Base-by-base conservation (phyloP, 495 filamentous ascomycete genomes). In the Umbilicaria muhlenbergii region DNA sequence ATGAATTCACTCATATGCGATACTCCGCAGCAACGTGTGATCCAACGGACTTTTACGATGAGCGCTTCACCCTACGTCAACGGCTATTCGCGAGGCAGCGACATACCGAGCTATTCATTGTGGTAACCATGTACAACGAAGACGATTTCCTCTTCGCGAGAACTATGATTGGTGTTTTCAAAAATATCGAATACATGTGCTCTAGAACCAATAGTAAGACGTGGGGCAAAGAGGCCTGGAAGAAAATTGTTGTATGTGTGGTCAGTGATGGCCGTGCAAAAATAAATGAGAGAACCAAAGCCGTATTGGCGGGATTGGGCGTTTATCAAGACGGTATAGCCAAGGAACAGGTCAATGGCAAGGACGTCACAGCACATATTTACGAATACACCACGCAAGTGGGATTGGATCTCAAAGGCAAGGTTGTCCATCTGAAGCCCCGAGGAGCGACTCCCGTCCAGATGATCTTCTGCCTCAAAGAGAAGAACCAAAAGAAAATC, bases 401-500 rank as follows among this genome's bases (percentile, higher is more conserved):
- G 43, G 80, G 78, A 18, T 69, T 96, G 57, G 76, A 82, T 48
- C 73, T 95, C 51, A 91, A 91, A 66, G 87, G 89, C 42, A 82
- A 80, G 45, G 75, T 93, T 28, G 92, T 96, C 8, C 69, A 78
- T 47, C 67, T 96, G 24, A 83, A 83, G 46, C 78, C 78, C 4
- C 75, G 72, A 41, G 68, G 74, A 33, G 80, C 78, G 19, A 78
- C 81, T 40, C 88, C 89, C 0, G 83, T 96, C 11, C 92, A 99
- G 62, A 82, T 99, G 74, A 77, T 99, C 0, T 99, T 99, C 70
- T 99, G 92, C 57, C 60, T 99, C 49, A 99, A 99, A 70, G 92
- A 99, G 60, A 93, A 95, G 71, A 99, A 99, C 57, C 87, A 94
- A 69, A 99, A 99, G 70, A 99, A 99, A 68, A 96, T 99, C 72